phyloP scores from a whole-genome alignment of 1,284 basidiomycete species.

The Trichosporon ovoides region DNA sequence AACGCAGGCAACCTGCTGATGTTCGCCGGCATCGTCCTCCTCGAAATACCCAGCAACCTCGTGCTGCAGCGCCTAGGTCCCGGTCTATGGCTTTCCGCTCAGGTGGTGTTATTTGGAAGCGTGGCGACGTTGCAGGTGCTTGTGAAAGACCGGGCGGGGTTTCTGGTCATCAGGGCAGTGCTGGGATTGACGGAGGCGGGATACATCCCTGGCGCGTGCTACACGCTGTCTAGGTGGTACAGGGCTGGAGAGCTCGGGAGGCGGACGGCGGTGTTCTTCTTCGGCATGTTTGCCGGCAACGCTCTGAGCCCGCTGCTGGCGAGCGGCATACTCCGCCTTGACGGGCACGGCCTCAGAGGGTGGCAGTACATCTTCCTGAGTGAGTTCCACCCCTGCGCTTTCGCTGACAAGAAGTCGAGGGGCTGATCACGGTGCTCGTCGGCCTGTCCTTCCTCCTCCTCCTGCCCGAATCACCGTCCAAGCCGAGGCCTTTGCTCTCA shows the following conservation, averaged over 20 bases:
- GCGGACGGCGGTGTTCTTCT: constrained; percentile 27
- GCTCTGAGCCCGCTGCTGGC: constrained; percentile 21
- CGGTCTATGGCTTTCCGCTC: constrained; percentile 30
- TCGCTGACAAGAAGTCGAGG: no score
- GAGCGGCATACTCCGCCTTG: constrained; percentile 14
- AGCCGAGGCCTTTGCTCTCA: constrained; percentile 24
- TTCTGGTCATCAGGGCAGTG: constrained; percentile 25
- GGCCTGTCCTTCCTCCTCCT: constrained; percentile 20
- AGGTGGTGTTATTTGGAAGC: constrained; percentile 26
- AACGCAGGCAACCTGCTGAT: constrained; percentile 40
- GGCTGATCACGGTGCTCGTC: constrained; percentile 23
- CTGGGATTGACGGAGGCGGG: constrained; percentile 24
- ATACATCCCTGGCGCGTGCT: constrained; percentile 25
- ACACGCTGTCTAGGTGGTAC: constrained; percentile 19
- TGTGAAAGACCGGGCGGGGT: constrained; percentile 22
- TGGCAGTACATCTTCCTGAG: constrained; percentile 13
- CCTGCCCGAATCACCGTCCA: constrained; percentile 25
- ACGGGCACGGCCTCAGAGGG: constrained; percentile 5
- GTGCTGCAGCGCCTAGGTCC: constrained; percentile 30
- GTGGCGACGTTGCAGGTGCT: constrained; percentile 30
- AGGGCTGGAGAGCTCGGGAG: constrained; percentile 23
- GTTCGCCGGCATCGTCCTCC: constrained; percentile 39
- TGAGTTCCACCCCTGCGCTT: no score
- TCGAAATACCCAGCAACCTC: constrained; percentile 40
- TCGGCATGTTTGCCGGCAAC: constrained; percentile 18